Evolutionary conservation across 805 yeast species (phyloP).

Genomic region (Nakazawaea ishiwadae): DNA sequence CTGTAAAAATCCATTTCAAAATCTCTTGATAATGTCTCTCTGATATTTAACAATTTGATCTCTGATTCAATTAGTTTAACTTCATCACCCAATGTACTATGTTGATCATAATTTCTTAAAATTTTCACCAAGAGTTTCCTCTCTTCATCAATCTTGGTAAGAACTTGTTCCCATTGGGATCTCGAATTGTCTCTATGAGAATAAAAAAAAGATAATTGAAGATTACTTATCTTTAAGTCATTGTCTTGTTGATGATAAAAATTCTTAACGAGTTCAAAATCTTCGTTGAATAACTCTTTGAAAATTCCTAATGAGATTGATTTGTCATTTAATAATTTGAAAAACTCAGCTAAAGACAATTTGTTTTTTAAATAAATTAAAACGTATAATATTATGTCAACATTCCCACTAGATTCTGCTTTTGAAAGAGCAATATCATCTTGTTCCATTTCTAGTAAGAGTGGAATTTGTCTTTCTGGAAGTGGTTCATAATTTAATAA

Average conservation of each 20-base stretch:
- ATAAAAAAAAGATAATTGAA: constrained; percentile 26
- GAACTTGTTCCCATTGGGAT: constrained; percentile 17
- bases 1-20: constrained; percentile 35
- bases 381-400: constrained; percentile 55
- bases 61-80: constrained; percentile 39
- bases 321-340: constrained; percentile 52
- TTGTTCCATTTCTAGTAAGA: constrained; percentile 69
- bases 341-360: constrained; percentile 62
- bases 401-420: constrained; percentile 56
- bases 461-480: constrained; percentile 54
- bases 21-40: constrained; percentile 38
- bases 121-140: constrained; percentile 23
- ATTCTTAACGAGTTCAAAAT: constrained; percentile 40
- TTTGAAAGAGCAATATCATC: constrained; percentile 63
- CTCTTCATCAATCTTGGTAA: constrained; percentile 17
- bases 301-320: constrained; percentile 37
- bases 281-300: constrained; percentile 24
- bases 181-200: not conserved
- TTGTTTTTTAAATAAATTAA: constrained; percentile 50
- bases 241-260: constrained; percentile 64
- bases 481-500: constrained; percentile 68
- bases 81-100: constrained; percentile 28
- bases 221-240: constrained; percentile 38
- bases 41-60: constrained; percentile 35
- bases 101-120: constrained; percentile 26